Evolutionary conservation across 306 rosid genomes (phyloP), one percentile per base, ranked within the genome.

Genomic region (Echinosophora koreensis): DNA sequence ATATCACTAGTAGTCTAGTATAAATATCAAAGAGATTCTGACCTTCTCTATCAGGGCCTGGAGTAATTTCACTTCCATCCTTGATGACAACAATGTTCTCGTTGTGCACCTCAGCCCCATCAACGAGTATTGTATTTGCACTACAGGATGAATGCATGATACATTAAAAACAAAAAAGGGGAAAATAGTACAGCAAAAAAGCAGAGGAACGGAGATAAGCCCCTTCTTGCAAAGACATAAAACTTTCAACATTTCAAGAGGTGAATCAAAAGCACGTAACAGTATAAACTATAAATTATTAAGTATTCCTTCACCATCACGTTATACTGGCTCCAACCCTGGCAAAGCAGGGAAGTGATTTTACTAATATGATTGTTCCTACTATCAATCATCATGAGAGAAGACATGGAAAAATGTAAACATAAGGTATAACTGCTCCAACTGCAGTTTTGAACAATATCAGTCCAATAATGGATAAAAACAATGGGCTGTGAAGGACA

Each of bases 1-100:
- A 39, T 49, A 67, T 60, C 39, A n/a, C 22, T 22, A 22, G 22
- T 22, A 22, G 22, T 22, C 67, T 46, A 50, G 14, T 56, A 67
- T 73, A 65, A 67, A 38, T 55, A 63, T 75, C 64, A 39, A 41
- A 60, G 64, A 58, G 14, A 63, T 64, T 70, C 87, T 71, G 18
- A 91, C 97, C 97, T 85, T 91, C 87, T 75, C 72, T 78, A 69
- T 42, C 82, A 60, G 93, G 89, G 66, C 92, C 93, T 60, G 90
- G 76, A 78, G 87, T 49, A 50, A 94, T 89, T 82, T 90, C 89
- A 77, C 89, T 91, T 73, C 97, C 96, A 76, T 88, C 83, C 82
- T 81, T 85, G 79, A 94, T 87, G 75, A 85, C 69, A 58, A 79
- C 49, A 37, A 70, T 69, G 50, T 73, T 88, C 67, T 79, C 93